Evolutionary conservation across 345 rosid species (phyloP).

Genomic region (Arabidopsis suecica): DNA sequence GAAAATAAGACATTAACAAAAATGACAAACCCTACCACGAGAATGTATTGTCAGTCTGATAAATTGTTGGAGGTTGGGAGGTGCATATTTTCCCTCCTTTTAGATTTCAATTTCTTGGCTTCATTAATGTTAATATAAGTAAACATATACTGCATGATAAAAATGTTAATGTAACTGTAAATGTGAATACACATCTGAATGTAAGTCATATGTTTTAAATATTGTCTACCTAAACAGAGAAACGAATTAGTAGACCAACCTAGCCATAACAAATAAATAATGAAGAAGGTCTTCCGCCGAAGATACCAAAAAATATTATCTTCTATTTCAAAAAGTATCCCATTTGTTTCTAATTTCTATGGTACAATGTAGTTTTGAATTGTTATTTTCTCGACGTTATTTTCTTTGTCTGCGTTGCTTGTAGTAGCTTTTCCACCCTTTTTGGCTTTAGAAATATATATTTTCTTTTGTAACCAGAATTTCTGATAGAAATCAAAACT

Average conservation of each 20-base stretch:
- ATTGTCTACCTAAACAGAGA: background rate
- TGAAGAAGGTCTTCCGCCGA: background rate
- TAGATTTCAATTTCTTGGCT: background rate
- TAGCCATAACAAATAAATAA: background rate
- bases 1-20: conserved; percentile 25
- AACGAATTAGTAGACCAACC: background rate
- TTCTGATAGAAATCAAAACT: too few relatives aligned
- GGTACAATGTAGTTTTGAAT: background rate
- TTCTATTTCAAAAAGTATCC: background rate
- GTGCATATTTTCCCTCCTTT: conserved; percentile 40
- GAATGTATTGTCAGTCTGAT: conserved; percentile 40
- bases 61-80: conserved; percentile 46
- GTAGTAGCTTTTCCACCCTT: too few relatives aligned
- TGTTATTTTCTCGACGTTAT: background rate
- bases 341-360: background rate
- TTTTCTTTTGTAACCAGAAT: too few relatives aligned
- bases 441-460: too few relatives aligned
- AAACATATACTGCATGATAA: background rate
- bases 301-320: background rate
- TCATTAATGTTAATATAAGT: conserved; percentile 19
- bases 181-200: conserved; percentile 17
- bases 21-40: conserved; percentile 40
- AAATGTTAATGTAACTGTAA: conserved; percentile 7
- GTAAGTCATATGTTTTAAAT: background rate
- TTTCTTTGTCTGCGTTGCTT: background rate